Conservation (phyloP, 1,284 basidiomycete genomes). For the Microbotryomycetes sp. region DNA sequence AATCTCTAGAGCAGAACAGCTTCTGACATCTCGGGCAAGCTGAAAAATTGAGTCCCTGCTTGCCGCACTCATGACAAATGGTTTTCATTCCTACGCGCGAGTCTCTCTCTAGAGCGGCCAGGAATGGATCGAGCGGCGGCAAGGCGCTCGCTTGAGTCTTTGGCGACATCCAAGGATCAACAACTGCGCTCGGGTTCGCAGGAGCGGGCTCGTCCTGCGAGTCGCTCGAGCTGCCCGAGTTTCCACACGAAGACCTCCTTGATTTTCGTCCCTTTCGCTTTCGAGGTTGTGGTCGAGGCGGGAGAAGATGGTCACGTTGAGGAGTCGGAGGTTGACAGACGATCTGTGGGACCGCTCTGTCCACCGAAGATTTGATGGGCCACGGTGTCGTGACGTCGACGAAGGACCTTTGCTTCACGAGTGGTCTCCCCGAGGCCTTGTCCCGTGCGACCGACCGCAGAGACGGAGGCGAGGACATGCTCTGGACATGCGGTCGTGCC, state of each 20-base stretch:
- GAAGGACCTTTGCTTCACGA: not conserved
- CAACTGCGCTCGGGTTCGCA: not conserved
- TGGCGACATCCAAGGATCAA: not conserved
- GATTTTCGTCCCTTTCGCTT: not conserved
- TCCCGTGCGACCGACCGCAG: not conserved
- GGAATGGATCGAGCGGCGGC: not conserved
- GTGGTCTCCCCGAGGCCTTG: not conserved
- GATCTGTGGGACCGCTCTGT: not conserved
- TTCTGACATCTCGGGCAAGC: not conserved
- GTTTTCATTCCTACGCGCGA: not conserved
- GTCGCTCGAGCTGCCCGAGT: too few species aligned
- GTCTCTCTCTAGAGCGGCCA: not conserved
- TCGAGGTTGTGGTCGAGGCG: not conserved
- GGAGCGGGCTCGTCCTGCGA: not conserved
- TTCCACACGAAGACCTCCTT: not conserved
- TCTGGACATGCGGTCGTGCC: not conserved
- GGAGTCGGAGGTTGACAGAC: conserved; percentile 1
- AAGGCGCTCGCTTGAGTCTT: not conserved
- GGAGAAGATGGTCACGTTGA: not conserved
- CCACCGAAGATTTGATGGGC: not conserved
- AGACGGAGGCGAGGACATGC: not conserved
- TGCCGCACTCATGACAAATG: not conserved
- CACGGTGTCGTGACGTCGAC: not conserved
- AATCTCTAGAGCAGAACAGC: not conserved
- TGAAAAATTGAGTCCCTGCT: not conserved